Evolutionary conservation across 1,139 yeast species (phyloP).

Genomic region (Candida sojae): DNA sequence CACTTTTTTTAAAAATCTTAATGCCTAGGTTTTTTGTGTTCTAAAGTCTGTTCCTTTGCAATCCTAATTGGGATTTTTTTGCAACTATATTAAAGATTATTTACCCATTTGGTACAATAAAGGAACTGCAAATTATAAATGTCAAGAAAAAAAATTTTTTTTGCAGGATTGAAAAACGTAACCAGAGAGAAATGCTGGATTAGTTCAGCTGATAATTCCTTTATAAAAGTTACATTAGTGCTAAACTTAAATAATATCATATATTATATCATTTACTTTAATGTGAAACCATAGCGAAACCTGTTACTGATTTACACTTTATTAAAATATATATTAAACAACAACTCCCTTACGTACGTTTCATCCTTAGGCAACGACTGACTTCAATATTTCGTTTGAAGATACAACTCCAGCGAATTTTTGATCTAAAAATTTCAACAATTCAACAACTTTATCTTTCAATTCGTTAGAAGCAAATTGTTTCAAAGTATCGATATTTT

Average conservation of each 20-base stretch:
- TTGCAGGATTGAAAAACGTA: too few relatives aligned
- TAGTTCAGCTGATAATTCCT: too few relatives aligned
- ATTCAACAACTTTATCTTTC: constrained; percentile 62
- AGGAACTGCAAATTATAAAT: constrained; percentile 3
- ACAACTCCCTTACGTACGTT: neutral
- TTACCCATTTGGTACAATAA: constrained; percentile 9
- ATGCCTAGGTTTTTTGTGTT: neutral
- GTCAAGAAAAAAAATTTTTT: neutral
- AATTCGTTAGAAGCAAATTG: constrained; percentile 75
- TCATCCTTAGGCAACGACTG: constrained; percentile 44
- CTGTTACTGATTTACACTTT: too few relatives aligned
- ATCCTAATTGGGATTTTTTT: constrained; percentile 20
- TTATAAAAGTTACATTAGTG: too few relatives aligned
- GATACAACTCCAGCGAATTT: constrained; percentile 64
- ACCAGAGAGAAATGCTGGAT: too few relatives aligned
- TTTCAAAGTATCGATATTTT: constrained; percentile 71
- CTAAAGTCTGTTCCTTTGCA: constrained; percentile 17
- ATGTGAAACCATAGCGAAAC: too few relatives aligned
- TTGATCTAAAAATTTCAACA: constrained; percentile 72
- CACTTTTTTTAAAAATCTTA: neutral
- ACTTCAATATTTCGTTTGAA: constrained; percentile 54
- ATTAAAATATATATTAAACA: too few relatives aligned
- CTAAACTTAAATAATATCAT: too few relatives aligned
- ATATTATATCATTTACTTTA: too few relatives aligned
- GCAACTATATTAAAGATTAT: constrained; percentile 9